These are phyloP conservation scores for Nematocida sp. DNA, from an alignment of 371 early-diverging fungal species.

Conservation along the genomic window DNA sequence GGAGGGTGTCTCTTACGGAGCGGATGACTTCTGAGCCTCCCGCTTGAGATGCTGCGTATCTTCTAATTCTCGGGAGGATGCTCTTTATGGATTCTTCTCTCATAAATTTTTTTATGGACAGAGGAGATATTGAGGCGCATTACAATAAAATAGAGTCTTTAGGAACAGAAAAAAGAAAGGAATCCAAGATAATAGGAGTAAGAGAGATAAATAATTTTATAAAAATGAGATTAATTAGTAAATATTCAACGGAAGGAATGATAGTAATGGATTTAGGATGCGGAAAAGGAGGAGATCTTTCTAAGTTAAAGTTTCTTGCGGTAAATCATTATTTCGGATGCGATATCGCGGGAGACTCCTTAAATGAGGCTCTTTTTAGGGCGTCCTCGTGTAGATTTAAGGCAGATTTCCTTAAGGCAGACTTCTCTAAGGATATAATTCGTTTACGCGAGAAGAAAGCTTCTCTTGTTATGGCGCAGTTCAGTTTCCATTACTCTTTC, in stretches of 20 bases:
- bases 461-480: conserved; percentile 85
- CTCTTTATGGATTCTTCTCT: conserved; percentile 34
- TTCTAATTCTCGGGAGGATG: conserved; percentile 37
- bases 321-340: conserved; percentile 57
- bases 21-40: conserved; percentile 47
- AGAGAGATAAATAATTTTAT: conserved; percentile 66
- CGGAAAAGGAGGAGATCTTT: conserved; percentile 96
- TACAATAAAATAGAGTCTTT: conserved; percentile 81
- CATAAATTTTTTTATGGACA: conserved; percentile 45
- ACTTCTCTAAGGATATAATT: conserved; percentile 70
- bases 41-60: conserved; percentile 37
- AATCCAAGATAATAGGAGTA: conserved; percentile 60
- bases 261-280: conserved; percentile 81
- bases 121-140: conserved; percentile 72
- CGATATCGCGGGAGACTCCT: conserved; percentile 85
- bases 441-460: conserved; percentile 67
- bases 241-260: conserved; percentile 33
- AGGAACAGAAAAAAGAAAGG: conserved; percentile 68
- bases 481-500: conserved; percentile 93
- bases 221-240: conserved; percentile 61
- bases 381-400: conserved; percentile 66
- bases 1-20: conserved; percentile 43
- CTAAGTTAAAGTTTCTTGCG: conserved; percentile 73
- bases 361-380: conserved; percentile 77
- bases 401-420: conserved; percentile 73